Conservation (phyloP, 768 basidiomycete species). For the Trametes cubensis region DNA sequence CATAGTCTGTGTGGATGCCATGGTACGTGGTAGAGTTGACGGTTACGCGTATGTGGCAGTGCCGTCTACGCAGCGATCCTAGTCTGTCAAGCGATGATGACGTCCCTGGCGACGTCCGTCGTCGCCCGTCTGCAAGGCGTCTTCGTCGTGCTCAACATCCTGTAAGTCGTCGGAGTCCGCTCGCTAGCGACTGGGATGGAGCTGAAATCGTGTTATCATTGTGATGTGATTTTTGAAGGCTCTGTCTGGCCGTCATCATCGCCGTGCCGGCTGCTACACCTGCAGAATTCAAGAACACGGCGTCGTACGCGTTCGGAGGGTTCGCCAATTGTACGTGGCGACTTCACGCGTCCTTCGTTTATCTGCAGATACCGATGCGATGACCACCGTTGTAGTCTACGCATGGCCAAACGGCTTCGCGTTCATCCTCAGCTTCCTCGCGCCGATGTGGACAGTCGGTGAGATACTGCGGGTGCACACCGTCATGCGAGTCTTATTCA, state of each 20-base stretch:
- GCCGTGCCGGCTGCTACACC: constrained; percentile 68
- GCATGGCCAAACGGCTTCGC: constrained; percentile 53
- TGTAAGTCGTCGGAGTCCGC: constrained; percentile 30
- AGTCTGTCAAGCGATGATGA: constrained; percentile 35
- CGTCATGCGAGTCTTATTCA: no score
- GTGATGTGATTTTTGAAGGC: no score
- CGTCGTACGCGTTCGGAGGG: constrained; percentile 61
- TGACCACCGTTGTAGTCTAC: constrained; percentile 39
- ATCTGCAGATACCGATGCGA: not conserved
- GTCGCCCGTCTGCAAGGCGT: constrained; percentile 40
- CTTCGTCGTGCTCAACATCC: constrained; percentile 40
- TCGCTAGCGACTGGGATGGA: no score
- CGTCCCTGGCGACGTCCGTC: constrained; percentile 37
- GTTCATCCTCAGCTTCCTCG: constrained; percentile 52
- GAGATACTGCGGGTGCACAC: no score
- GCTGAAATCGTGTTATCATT: no score
- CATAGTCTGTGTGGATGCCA: not conserved
- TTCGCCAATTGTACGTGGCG: constrained; percentile 55
- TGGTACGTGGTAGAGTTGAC: constrained; percentile 1
- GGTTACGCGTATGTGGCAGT: constrained; percentile 19
- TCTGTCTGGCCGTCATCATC: constrained; percentile 38
- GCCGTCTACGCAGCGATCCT: constrained; percentile 39
- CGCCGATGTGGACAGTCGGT: constrained; percentile 48
- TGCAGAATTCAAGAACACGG: constrained; percentile 57
- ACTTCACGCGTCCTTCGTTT: not conserved